Evolutionary conservation across 140 eudicot species (phyloP), one percentile per base, ranked within the genome.

Genomic region (Cichorium intybus): DNA sequence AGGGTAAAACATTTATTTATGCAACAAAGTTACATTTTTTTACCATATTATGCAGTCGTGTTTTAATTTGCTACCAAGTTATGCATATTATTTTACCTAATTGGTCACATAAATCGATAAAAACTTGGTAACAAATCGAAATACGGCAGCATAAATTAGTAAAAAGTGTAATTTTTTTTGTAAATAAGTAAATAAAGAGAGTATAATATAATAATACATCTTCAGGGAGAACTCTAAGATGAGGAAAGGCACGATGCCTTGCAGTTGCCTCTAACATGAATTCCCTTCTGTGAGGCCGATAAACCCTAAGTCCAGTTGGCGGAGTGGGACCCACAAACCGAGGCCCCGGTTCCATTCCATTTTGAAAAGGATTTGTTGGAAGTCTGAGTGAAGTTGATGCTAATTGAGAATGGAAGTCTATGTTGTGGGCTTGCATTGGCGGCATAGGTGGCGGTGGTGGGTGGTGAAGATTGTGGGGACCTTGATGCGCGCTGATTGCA

Each of bases 211-310:
- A 58, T 21, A 56, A 21, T 85, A 88, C 97, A 68, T 93, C 95
- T 80, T 83, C 95, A 9, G 89, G 95, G 35, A 88, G 80, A 75
- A 84, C 77, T 71, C 97, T 93, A 76, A 86, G 68, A 73, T 84
- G 87, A 47, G 95, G 95, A 83, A 81, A 64, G 68, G 56, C 79
- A 10, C 75, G 95, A 57, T 75, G 89, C 72, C 99, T 79, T 23
- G 85, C 68, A 64, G 77, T 75, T 23, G 79, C 69, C 47, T 84
- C 99, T 29, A 79, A 47, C 71, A 66, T 60, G 56, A 75, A 28
- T 14, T 80, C 87, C 77, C 94, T 77, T 52, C 76, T 67, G 51
- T 83, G 89, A 50, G 95, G 87, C 72, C 83, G 79, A 74, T 82
- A 84, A 31, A 88, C 62, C 58, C 87, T 69, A 56, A 88, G 66